Conservation (phyloP, 2,329 filamentous ascomycete genomes). For the Plenodomus tracheiphilus region DNA sequence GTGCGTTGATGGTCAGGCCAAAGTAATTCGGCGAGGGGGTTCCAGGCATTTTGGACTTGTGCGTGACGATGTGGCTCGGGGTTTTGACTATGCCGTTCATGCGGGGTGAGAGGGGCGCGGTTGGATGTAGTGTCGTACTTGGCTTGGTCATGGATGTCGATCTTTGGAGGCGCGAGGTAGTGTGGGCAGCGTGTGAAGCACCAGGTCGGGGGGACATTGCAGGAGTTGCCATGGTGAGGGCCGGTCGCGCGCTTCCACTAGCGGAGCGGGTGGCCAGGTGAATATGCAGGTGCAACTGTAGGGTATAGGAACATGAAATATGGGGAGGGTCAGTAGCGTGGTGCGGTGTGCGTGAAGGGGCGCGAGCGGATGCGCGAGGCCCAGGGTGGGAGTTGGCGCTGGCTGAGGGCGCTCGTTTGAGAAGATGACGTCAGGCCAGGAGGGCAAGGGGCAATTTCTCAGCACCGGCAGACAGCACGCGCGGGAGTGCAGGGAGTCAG, state of each 20-base stretch:
- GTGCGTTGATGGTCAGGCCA: slow-evolving; percentile 64
- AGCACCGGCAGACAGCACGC: not conserved
- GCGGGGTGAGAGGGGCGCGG: slow-evolving; percentile 34
- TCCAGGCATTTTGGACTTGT: slow-evolving; percentile 32
- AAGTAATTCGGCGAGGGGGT: slow-evolving; percentile 82
- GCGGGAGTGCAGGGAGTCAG: not conserved
- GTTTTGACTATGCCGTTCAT: slow-evolving; percentile 41
- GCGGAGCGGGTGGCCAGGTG: slow-evolving; percentile 15
- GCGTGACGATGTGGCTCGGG: slow-evolving; percentile 27
- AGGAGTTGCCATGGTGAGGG: slow-evolving; percentile 39
- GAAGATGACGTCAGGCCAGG: not conserved
- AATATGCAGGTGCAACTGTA: slow-evolving; percentile 13
- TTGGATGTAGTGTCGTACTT: slow-evolving; percentile 30
- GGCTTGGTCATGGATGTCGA: slow-evolving; percentile 37
- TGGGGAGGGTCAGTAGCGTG: slow-evolving; percentile 12
- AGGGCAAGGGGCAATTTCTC: too few relatives aligned
- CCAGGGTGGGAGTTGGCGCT: slow-evolving; percentile 1
- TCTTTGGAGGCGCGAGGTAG: slow-evolving; percentile 29
- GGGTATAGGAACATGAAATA: slow-evolving; percentile 27
- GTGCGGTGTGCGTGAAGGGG: slow-evolving; percentile 8
- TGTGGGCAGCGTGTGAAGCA: slow-evolving; percentile 23
- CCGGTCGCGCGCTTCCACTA: slow-evolving; percentile 9
- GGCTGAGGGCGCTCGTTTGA: not conserved
- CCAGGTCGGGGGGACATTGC: slow-evolving; percentile 39
- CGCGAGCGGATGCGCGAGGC: slow-evolving; percentile 3